Evolutionary conservation across 345 rosid genomes (phyloP).

Genomic region (Punica granatum): DNA sequence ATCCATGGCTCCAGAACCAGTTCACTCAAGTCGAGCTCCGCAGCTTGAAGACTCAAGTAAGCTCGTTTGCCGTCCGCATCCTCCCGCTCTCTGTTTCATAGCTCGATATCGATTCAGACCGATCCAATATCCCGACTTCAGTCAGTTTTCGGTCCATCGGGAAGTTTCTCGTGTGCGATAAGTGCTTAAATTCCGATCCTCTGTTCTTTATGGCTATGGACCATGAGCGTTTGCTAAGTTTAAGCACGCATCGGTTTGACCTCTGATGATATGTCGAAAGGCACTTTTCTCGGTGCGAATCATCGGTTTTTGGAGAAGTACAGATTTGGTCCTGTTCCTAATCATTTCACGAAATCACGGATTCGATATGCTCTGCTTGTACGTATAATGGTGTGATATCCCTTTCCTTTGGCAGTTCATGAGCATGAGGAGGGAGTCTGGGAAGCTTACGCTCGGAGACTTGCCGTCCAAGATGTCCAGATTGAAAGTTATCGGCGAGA

Average conservation of each 20-base stretch:
- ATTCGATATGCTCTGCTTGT: background rate
- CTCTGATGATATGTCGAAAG: too few species aligned
- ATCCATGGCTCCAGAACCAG: constrained; percentile 96
- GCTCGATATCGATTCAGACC: background rate
- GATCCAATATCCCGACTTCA: background rate
- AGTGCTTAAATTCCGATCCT: background rate
- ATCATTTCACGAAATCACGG: background rate
- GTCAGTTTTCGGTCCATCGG: background rate
- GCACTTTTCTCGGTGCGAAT: too few species aligned
- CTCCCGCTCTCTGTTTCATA: background rate
- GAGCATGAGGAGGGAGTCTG: constrained; percentile 90
- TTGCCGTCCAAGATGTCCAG: constrained; percentile 83
- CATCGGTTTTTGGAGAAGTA: background rate
- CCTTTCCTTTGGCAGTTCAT: constrained; percentile 35
- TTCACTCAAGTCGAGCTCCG: constrained; percentile 99
- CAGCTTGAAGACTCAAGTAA: constrained; percentile 85
- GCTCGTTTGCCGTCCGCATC: background rate
- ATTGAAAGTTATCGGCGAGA: constrained; percentile 77
- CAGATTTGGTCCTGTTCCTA: background rate
- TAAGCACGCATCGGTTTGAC: too few species aligned
- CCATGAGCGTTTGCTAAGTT: too few species aligned
- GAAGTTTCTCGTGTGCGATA: background rate
- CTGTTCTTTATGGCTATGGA: too few species aligned
- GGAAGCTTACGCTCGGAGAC: constrained; percentile 74
- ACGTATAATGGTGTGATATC: background rate